Evolutionary conservation across 148 eudicot genomes (phyloP).

Genomic region (Rheum nobile): DNA sequence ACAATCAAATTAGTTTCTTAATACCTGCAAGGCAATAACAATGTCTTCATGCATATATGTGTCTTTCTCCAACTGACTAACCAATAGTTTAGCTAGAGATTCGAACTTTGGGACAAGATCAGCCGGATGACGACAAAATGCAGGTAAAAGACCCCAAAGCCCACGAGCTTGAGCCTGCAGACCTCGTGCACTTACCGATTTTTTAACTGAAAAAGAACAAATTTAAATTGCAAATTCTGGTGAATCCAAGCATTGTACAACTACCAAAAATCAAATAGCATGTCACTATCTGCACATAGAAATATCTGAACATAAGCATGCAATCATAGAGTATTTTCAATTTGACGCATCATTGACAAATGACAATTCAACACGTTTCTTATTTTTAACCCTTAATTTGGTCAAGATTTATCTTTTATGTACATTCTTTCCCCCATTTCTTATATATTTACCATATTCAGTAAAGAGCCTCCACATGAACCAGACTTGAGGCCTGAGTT

Average conservation of each 20-base stretch:
- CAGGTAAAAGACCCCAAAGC: conserved; percentile 76
- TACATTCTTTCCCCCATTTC: no score
- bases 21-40: conserved; percentile 59
- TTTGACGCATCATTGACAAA: background rate
- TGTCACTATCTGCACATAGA: background rate
- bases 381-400: no score
- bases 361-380: background rate
- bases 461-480: no score
- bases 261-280: conserved; percentile 2
- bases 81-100: conserved; percentile 36
- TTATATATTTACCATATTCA: no score
- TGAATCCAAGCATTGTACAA: conserved; percentile 6
- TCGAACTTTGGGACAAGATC: conserved; percentile 47
- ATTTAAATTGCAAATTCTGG: conserved; percentile 20
- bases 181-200: conserved; percentile 43
- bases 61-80: conserved; percentile 45
- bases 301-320: background rate
- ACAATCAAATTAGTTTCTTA: background rate
- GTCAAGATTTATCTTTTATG: no score
- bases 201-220: conserved; percentile 50
- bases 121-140: conserved; percentile 69
- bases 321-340: background rate
- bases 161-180: conserved; percentile 58
- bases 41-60: conserved; percentile 47
- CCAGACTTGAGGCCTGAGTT: no score